Base-by-base conservation (phyloP, 2,329 filamentous ascomycete genomes). In the Raffaelea albimanens region DNA sequence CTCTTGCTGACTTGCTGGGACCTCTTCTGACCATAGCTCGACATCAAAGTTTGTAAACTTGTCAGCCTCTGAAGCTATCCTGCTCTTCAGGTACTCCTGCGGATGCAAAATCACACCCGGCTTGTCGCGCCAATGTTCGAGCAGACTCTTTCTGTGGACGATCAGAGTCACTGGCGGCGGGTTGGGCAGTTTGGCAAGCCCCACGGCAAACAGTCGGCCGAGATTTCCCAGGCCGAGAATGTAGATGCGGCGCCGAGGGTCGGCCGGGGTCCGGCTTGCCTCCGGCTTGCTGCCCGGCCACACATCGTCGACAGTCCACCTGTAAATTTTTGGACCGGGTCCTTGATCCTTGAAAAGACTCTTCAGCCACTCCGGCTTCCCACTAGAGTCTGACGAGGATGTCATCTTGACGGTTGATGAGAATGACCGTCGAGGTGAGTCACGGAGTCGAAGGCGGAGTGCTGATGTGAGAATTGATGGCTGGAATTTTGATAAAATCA, bases 151-250 rank as follows among this genome's bases (percentile, higher is more conserved):
- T n/a, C 71, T 73, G 58, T 89, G 85, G 33, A 95, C 73, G n/a
- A 95, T 73, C 5, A 96, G 72, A 0, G 87, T 91, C 34, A 95
- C 75, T 0, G 85, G 85, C 4, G 87, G 87, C 3, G 76, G 73
- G 19, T 76, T 65, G 1, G 65, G 57, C 9, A 80, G 68, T 19
- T 75, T 72, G 20, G 79, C 76, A 11, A 96, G 69, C 20, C 80
- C 78, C 59, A 83, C 82, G 22, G 90, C 88, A 53, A 90, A 79
- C 22, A 96, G 77, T 40, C 80, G 80, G 14, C 89, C 90, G 13
- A 95, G 71, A 59, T 88, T 94, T 33, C 90, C 90, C 11, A 85
- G 61, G 11, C 91, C 90, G 3, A 95, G 67, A 43, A 96, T 74
- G 58, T 93, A 80, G 52, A 95, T 82, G 31, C 82, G 74, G n/a